Evolutionary conservation across 2,329 filamentous ascomycete species (phyloP), one percentile per base, ranked within the genome.

Genomic region (Ascosphaera apis): DNA sequence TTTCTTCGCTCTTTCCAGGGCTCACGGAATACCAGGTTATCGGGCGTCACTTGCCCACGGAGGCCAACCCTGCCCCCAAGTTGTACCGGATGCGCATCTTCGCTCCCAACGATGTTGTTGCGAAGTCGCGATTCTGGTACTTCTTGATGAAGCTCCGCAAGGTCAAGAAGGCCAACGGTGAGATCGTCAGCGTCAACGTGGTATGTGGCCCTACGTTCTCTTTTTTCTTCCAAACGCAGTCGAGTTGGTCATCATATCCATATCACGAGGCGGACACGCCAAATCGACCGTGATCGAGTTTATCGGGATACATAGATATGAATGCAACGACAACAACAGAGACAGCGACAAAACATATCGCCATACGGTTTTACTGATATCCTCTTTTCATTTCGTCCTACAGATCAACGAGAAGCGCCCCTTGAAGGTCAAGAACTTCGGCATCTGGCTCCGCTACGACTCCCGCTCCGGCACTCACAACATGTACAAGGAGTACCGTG

Each of bases 401-500:
- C 25, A 28, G 84, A 91, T 98, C 69, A 66, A 73, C 67, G 88
- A 98, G 83, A 95, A 95, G 78, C 83, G 82, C 65, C 88, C 88
- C 55, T 70, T 84, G 58, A 93, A 92, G 73, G 84, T 98, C 74
- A 98, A 98, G 83, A 98, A 93, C 80, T 95, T 98, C 62, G 88
- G 88, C 63, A 76, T 98, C 75, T 98, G 91, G 91, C 77, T 98
- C 68, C 84, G 91, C 61, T 98, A 98, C 71, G 86, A 98, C 69
- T 98, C 91, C 45, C 86, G 88, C 65, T 95, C 88, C 54, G 88
- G 88, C 55, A 98, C 88, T 55, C 88, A 98, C 83, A 98, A 98
- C 79, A 98, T 98, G 88, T 98, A 98, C 82, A 95, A 95, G 77
- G 88, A 98, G 77, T 95, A 93, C 79, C 81, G 88, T 61, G 88